Base-by-base conservation (phyloP, 1,284 basidiomycete genomes). In the Irpex sp. region DNA sequence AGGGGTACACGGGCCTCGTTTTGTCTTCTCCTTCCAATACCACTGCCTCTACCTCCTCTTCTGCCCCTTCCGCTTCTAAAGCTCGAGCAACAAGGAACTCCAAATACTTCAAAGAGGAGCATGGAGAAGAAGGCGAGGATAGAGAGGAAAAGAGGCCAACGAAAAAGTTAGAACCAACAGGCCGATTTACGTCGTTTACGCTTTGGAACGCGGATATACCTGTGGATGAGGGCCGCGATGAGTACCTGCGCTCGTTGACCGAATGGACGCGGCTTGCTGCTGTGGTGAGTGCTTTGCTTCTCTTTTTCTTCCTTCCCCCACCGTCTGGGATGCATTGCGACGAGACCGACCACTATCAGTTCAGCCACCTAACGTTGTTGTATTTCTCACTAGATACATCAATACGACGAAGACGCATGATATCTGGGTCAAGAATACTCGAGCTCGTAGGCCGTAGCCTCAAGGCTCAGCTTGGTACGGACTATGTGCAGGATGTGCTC, bases 161-260 rank as follows among this genome's bases (percentile, higher is more conserved):
- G 19, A 78, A 76, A 57, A 73, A 67, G 16, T 73, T 89, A 58
- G 66, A 72, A 19, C 80, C 86, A 2, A 73, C 72, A 2, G 79
- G 80, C 0, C 78, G 75, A 37, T 93, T 93, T 68, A 74, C 78
- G 3, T 82, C 81, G 1, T 83, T 92, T 66, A 78, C 81, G 21
- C 68, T 93, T 12, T 93, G 90, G 90, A 80, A 85, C 64, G 80
- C 88, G 2, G 91, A 93, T 70, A 80, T 82, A 23, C 82, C 85
- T 0, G 81, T 87, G 0, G 86, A 91, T 63, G 82, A 82, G 56
- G 81, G 80, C 3, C 75, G 75, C 57, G 91, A 93, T 66, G 87
- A 89, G 65, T 92, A 91, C 69, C 72, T 81, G 53, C 79, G 87
- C 12, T 73, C 84, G 4, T 68, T 93, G 59, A 77, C 72, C 0